Evolutionary conservation across 2,329 filamentous ascomycete genomes (phyloP), one percentile per base, ranked within the genome.

Genomic region (Moelleriella libera): DNA sequence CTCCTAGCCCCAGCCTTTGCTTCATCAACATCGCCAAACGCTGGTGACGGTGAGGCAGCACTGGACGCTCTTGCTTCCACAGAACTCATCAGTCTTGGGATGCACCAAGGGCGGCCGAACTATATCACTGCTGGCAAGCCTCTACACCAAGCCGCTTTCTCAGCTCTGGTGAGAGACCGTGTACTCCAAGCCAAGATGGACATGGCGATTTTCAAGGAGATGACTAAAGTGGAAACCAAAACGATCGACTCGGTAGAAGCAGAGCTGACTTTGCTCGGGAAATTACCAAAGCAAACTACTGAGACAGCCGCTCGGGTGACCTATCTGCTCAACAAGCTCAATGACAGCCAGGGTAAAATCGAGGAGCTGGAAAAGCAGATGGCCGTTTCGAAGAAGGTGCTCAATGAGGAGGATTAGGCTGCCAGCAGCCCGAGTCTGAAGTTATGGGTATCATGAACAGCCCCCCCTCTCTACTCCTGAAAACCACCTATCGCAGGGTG

Each of bases 131-230:
- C 88, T 0, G 88, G 88, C 28, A 88, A 86, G 58, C 89, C 90
- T 0, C 83, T 97, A 30, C 94, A 90, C 63, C 79, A 82, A 49
- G 80, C 89, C 1, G 89, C 89, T 0, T 97, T 97, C 67, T 73
- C 75, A 50, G 71, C 77, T 39, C 68, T 96, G 39, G 74, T 80
- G 0, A 67, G 77, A 43, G 89, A 96, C 59, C 70, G 73, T 6
- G 86, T 88, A 1, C 70, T 96, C 41, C 73, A 74, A 41, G 82
- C 84, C 37, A 78, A 82, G 53, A 76, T 96, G 62, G 82, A 88
- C 57, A 68, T 94, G 9, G 76, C 78, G 1, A 71, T 88, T 14
- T 57, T 94, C 28, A 72, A 70, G 0, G 82, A 90, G 60, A 67
- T 85, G 48, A 78, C 80, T 29, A 82, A 82, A 57, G 74, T 78